These are phyloP conservation scores for Suhomyces sp. DNA, from an alignment of 805 yeast genomes.

Conservation along the genomic window DNA sequence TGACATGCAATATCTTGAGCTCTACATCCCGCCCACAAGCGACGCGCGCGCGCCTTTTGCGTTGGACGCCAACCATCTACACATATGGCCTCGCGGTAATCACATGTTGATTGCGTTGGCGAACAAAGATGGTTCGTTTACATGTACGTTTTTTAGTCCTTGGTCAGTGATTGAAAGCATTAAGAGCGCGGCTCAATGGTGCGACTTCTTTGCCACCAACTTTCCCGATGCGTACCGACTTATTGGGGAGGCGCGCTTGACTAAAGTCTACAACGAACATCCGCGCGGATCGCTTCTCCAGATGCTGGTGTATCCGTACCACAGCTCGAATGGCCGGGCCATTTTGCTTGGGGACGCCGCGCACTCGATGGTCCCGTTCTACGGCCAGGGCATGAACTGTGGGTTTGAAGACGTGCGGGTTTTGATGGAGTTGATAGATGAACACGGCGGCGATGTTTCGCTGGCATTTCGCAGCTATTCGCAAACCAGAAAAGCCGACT, in stretches of 20 bases:
- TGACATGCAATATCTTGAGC: constrained; percentile 79
- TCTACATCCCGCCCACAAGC: constrained; percentile 59
- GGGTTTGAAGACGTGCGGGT: constrained; percentile 89
- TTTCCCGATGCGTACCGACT: constrained; percentile 74
- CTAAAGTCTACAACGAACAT: constrained; percentile 49
- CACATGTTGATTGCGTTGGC: constrained; percentile 90
- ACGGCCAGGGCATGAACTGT: constrained; percentile 96
- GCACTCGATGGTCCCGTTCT: constrained; percentile 96
- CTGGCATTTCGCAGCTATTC: constrained; percentile 58
- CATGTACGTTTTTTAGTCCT: constrained; percentile 86
- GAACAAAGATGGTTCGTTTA: constrained; percentile 80
- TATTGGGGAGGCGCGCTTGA: constrained; percentile 58
- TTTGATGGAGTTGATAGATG: constrained; percentile 50
- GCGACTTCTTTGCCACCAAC: constrained; percentile 52
- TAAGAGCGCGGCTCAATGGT: constrained; percentile 41
- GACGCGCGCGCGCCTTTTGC: constrained; percentile 36
- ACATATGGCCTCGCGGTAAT: constrained; percentile 87
- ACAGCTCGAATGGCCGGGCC: constrained; percentile 55
- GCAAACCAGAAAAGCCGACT: constrained; percentile 55
- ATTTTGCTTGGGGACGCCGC: constrained; percentile 90
- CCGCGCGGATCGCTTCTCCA: constrained; percentile 82
- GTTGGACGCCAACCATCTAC: constrained; percentile 73
- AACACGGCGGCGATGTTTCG: constrained; percentile 37
- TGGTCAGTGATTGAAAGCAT: constrained; percentile 61
- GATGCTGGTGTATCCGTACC: constrained; percentile 66